phyloP scores from a whole-genome alignment of 495 filamentous ascomycete genomes.

The Podospora sp. region DNA sequence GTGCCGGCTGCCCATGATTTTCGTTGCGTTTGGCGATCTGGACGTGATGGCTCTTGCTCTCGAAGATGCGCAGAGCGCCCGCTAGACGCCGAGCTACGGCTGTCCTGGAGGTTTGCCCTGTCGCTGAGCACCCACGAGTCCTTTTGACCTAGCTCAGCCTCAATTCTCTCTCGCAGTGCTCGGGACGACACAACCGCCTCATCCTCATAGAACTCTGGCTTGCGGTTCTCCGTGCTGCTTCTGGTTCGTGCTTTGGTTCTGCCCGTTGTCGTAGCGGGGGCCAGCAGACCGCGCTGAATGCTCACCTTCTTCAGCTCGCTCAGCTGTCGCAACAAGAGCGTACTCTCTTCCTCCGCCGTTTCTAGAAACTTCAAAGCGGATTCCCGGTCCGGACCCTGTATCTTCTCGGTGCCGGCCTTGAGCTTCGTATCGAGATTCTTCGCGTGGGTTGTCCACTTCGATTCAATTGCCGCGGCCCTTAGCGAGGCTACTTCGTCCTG shows the following conservation, averaged over 20 bases:
- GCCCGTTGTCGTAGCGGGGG: conserved; percentile 5
- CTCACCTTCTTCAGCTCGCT: conserved; percentile 24
- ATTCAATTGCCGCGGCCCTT: conserved; percentile 27
- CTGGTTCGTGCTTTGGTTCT: conserved; percentile 8
- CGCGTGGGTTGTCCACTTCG: conserved; percentile 24
- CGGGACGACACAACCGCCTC: conserved; percentile 33
- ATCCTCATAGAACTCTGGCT: conserved; percentile 22
- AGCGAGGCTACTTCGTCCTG: conserved; percentile 35
- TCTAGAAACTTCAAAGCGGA: conserved; percentile 26
- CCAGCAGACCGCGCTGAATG: conserved; percentile 19
- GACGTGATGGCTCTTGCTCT: conserved; percentile 8
- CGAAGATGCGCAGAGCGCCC: conserved; percentile 18
- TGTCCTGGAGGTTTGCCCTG: conserved; percentile 34
- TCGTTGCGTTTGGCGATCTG: conserved; percentile 1
- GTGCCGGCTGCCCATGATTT: conserved; percentile 9
- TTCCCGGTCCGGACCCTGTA: conserved; percentile 21
- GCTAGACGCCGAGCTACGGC: conserved; percentile 29
- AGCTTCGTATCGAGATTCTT: conserved; percentile 31
- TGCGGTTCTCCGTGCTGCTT: conserved; percentile 18
- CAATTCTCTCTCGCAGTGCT: conserved; percentile 34
- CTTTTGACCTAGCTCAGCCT: conserved; percentile 30
- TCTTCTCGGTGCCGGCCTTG: conserved; percentile 22
- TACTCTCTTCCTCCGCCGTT: conserved; percentile 28
- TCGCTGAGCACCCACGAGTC: conserved; percentile 28
- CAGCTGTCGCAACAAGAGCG: conserved; percentile 25